A percentile compares a stretch with the other conserved stretches of the same genome.
Evolutionary conservation across 1,284 basidiomycete genomes (phyloP).

Genomic region (Athelia sp.): DNA sequence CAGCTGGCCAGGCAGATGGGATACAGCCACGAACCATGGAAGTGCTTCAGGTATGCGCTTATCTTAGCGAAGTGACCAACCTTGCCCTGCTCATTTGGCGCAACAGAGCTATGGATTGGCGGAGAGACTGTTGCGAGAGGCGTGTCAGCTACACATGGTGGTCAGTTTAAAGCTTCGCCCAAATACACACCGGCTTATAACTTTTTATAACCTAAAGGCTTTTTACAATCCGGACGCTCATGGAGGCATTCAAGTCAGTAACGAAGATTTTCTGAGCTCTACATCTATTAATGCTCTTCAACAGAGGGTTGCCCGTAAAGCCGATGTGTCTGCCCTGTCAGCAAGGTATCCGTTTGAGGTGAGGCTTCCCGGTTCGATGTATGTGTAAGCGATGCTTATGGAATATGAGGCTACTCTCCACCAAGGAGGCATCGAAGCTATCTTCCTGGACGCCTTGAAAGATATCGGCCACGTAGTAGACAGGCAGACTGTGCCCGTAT

Average conservation of each 20-base stretch:
- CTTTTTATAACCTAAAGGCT: background rate
- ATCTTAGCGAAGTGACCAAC: background rate
- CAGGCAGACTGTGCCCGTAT: slow-evolving; percentile 49
- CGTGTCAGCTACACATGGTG: slow-evolving; percentile 62
- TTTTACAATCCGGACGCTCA: slow-evolving; percentile 46
- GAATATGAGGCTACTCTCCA: slow-evolving; percentile 52
- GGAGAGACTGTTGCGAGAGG: slow-evolving; percentile 57
- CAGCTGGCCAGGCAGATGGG: slow-evolving; percentile 74
- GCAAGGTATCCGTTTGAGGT: slow-evolving; percentile 69
- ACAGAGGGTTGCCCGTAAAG: slow-evolving; percentile 55
- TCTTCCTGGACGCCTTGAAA: slow-evolving; percentile 62
- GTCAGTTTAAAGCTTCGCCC: no score
- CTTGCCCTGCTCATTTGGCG: background rate
- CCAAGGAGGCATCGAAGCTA: slow-evolving; percentile 68
- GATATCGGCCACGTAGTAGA: slow-evolving; percentile 48
- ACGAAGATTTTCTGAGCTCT: background rate
- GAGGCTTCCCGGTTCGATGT: no score
- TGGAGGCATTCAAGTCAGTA: slow-evolving; percentile 57
- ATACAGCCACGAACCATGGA: slow-evolving; percentile 77
- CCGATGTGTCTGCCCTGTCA: slow-evolving; percentile 51
- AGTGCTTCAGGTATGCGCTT: slow-evolving; percentile 54
- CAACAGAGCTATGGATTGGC: slow-evolving; percentile 75
- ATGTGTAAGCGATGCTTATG: no score
- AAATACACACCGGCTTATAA: no score
- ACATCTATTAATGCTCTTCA: slow-evolving; percentile 2